Base-by-base conservation (phyloP, 2,329 filamentous ascomycete genomes). In the Trichoderma sp. region DNA sequence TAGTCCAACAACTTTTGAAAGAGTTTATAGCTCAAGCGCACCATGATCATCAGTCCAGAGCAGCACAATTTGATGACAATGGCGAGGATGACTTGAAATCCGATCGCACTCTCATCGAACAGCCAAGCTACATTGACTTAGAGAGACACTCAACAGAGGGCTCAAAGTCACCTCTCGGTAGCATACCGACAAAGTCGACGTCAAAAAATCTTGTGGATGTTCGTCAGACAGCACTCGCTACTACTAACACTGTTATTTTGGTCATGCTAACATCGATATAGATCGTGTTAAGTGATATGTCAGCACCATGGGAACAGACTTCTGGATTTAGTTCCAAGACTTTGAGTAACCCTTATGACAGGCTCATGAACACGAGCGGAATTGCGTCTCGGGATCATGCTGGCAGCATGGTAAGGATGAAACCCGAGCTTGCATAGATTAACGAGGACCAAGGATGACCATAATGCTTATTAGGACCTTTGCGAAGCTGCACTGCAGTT, bases 321-420 rank as follows among this genome's bases (percentile, higher is more conserved):
- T 85, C 86, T 76, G 91, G 90, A 77, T 94, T 92, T 83, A 90
- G 88, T 83, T 90, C 91, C 84, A 93, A 89, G 83, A 97, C 90
- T 84, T 87, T 97, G 88, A 97, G 90, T 95, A 91, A 96, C 88
- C 93, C 94, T 73, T 96, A 96, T 89, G 80, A 83, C 86, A 99
- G 96, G 96, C 91, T 99, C 91, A 97, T 97, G 94, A 99, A 99
- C 81, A 97, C 95, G 75, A 97, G 92, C 82, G 96, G 96, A 68
- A 91, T 93, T 76, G 81, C 81, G 24, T 96, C 97, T 77, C 89
- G 90, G 72, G 96, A 99, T 80, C 96, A 99, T 81, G 90, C 89
- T 11, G 92, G 93, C 34, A 97, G 94, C 81, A 98, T 99, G 93
- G 95, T 97, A 82, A 77, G 90, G 78, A 24, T 58, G n/a, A 14